Evolutionary conservation across 495 filamentous ascomycete genomes (phyloP), one percentile per base, ranked within the genome.

Genomic region (Xanthoparmelia taractica): DNA sequence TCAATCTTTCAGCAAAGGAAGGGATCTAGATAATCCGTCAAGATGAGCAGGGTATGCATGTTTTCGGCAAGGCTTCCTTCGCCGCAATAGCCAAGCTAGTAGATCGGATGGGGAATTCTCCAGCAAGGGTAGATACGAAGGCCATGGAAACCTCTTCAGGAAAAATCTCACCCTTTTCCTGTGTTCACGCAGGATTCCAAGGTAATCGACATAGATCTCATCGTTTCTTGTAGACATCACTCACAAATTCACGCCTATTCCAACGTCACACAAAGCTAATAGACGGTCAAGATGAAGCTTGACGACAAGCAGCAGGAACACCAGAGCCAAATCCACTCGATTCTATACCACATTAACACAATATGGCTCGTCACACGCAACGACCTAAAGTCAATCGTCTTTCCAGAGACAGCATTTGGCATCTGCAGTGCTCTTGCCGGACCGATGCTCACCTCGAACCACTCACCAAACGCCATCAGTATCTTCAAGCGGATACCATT

Each of bases 301-400:
- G 52, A 57, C 48, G 43, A 13, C 29, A 33, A 54, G 50, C 20
- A 36, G n/a, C 31, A 58, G 61, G 29, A 1, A 58, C 34, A 5
- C 23, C 31, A 63, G 33, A 27, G 23, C 48, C 34, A 25, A 48
- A 27, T 57, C 18, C 41, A 34, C 34, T 38, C 54, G 34, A 25
- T 59, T 18, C 23, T 63, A 29, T 23, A 58, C 36, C 23, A 63
- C 7, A 1, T 58, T n/a, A 41, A 71, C 41, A 73, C 73, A 13
- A 38, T 77, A 33, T 78, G 71, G 69, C 68, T 79, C 4, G 75
- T 78, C 60, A 76, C 76, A 15, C 67, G 63, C 55, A 75, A 69
- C 55, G 76, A 80, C 62, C 64, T 78, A 38, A 74, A 75, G 60
- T 76, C 75, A 8, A 74, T 78, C 48, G 64, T 79, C 3, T 52